Evolutionary conservation across 768 basidiomycete genomes (phyloP).

Genomic region (Tulasnella sp.): DNA sequence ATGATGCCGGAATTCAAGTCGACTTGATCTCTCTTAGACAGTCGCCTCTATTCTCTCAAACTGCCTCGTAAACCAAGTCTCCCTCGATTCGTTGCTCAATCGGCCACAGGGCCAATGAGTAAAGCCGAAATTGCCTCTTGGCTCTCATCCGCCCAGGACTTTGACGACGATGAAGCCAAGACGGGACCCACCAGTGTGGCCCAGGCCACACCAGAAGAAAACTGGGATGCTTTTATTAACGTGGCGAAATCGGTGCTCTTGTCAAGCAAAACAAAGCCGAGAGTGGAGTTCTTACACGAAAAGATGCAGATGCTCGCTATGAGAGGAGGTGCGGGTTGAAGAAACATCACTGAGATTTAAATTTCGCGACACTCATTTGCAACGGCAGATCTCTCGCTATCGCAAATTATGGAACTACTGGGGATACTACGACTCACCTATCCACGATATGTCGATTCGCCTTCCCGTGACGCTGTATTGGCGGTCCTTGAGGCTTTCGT

Average conservation of each 20-base stretch:
- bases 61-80: conserved; percentile 8
- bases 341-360: not conserved
- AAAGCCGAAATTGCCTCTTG: conserved; percentile 54
- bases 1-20: too few relatives aligned
- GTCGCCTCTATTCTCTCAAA: not conserved
- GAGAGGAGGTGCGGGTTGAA: conserved; percentile 43
- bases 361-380: not conserved
- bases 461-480: conserved; percentile 64
- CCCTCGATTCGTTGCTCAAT: conserved; percentile 3
- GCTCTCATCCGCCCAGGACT: conserved; percentile 39
- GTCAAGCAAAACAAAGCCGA: conserved; percentile 41
- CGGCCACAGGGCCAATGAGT: conserved; percentile 20
- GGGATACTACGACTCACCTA: conserved; percentile 63
- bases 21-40: too few relatives aligned
- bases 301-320: conserved; percentile 47
- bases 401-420: conserved; percentile 61
- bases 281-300: conserved; percentile 52
- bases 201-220: conserved; percentile 9
- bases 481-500: conserved; percentile 54
- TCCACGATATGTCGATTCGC: conserved; percentile 62
- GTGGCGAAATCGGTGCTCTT: conserved; percentile 42
- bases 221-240: conserved; percentile 20
- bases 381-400: conserved; percentile 16
- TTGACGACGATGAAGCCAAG: conserved; percentile 28
- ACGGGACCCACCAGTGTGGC: not conserved